Conservation (phyloP, 345 rosid species). For the Dimocarpus longan region DNA sequence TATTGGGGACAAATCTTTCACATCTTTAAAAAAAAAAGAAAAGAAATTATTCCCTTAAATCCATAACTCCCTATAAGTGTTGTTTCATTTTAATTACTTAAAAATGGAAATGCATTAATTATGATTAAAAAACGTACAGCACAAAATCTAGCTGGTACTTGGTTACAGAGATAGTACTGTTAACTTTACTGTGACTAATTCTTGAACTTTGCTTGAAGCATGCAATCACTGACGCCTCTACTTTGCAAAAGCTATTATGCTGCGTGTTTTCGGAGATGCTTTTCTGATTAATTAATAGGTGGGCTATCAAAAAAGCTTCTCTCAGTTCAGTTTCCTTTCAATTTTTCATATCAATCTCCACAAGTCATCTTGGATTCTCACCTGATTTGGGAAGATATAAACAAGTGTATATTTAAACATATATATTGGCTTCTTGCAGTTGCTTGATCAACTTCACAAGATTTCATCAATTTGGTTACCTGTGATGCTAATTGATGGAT, state of each 20-base stretch:
- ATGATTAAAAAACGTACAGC: too few relatives aligned
- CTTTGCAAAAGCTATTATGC: slow-evolving; percentile 22
- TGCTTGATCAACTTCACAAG: not conserved
- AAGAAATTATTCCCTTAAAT: too few relatives aligned
- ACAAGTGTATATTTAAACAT: not conserved
- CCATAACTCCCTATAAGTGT: too few relatives aligned
- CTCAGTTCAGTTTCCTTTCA: not conserved
- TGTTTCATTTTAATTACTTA: too few relatives aligned
- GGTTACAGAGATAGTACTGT: not conserved
- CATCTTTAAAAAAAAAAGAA: too few relatives aligned
- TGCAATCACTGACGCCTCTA: slow-evolving; percentile 5
- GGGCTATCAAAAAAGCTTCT: slow-evolving; percentile 12
- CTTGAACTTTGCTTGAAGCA: slow-evolving; percentile 26
- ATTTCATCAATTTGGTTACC: not conserved
- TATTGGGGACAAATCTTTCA: too few relatives aligned
- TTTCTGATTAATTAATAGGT: not conserved
- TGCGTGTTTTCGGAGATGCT: not conserved
- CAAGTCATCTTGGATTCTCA: slow-evolving; percentile 41
- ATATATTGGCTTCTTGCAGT: not conserved
- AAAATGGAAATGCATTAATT: too few relatives aligned
- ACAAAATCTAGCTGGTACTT: not conserved
- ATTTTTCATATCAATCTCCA: slow-evolving; percentile 16
- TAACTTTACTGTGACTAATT: slow-evolving; percentile 17
- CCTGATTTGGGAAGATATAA: not conserved
- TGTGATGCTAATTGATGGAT: not conserved